Evolutionary conservation across 2,329 filamentous ascomycete species (phyloP), one percentile per base, ranked within the genome.

Genomic region (Colletotrichum neosansevieriae): DNA sequence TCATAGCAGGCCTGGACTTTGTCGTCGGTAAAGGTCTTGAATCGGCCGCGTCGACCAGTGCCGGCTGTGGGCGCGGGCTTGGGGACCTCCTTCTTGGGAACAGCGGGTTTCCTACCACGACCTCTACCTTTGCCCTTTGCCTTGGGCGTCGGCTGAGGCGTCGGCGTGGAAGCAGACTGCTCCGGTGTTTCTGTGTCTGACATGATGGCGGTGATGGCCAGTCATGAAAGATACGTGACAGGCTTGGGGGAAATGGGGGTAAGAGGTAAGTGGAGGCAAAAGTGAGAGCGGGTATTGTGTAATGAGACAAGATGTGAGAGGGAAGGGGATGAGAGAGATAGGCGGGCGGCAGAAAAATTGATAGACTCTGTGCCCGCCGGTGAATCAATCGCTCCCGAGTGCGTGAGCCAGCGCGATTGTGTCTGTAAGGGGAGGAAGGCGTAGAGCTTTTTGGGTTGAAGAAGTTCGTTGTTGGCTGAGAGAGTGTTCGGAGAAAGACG

Each of bases 1-100:
- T 89, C 87, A 71, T 88, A 86, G 64, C 84, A 83, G 58, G 86
- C 86, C 75, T 89, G 87, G 60, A 85, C 83, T 70, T 82, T 84
- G 70, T 82, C 79, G 71, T 86, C 83, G 68, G 82, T 79, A 73
- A 88, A 88, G 73, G 83, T 83, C 79, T 89, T 89, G 76, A 85
- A 83, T 64, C 86, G 84, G 69, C 84, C 84, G 70, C 84, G 82
- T 67, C 84, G 78, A 59, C 77, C 77, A 32, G 74, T 70, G 49
- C 78, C 78, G 51, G 78, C 77, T n/a, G 36, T 54, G 63, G 79
- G 76, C 58, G 78, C 77, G 47, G 79, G 75, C 70, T 82, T 84
- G 61, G 75, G 71, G 54, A 76, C 66, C 68, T 67, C 67, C 61
- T 70, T 71, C 38, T 64, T 71, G 19, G 70, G 68, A 15, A 50